A percentile compares a stretch with the other conserved stretches of the same genome.
These are phyloP conservation scores for Dichotomocladium elegans DNA, from an alignment of 371 early-diverging fungal genomes.

Conservation along the genomic window DNA sequence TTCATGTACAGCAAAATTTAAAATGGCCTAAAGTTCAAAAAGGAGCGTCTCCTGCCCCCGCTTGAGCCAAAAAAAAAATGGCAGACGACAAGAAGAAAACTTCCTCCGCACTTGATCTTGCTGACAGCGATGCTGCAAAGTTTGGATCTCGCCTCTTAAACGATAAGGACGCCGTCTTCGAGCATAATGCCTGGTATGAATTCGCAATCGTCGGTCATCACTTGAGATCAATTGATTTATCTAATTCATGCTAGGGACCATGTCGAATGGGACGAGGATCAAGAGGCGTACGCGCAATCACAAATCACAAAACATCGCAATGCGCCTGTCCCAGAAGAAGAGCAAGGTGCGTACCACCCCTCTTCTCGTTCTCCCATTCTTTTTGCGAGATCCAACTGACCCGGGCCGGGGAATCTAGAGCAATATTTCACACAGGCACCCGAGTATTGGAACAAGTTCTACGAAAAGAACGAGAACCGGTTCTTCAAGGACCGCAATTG, in stretches of 20 bases:
- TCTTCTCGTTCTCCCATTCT: too few species aligned
- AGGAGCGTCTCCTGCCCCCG: too few species aligned
- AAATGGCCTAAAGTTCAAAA: too few species aligned
- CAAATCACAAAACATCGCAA: constrained; percentile 33
- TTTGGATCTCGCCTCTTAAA: constrained; percentile 66
- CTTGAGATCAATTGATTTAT: background rate
- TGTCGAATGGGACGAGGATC: constrained; percentile 75
- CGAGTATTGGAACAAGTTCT: constrained; percentile 72
- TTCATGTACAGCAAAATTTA: too few species aligned
- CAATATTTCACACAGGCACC: constrained; percentile 41
- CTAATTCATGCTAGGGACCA: constrained; percentile 61
- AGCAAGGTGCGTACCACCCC: constrained; percentile 45
- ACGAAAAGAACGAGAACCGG: constrained; percentile 85
- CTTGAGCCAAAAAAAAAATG: too few species aligned
- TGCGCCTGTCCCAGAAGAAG: constrained; percentile 43
- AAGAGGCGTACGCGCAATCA: constrained; percentile 50
- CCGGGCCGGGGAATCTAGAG: constrained; percentile 16
- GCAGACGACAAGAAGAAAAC: constrained; percentile 23
- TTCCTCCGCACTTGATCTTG: constrained; percentile 35
- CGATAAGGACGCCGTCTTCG: constrained; percentile 63
- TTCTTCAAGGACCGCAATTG: constrained; percentile 96
- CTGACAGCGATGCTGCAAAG: constrained; percentile 9
- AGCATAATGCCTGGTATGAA: constrained; percentile 75
- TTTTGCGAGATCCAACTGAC: too few species aligned
- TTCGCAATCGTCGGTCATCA: background rate